Percentiles rank a stretch among this genome's conserved stretches.
Evolutionary conservation across 257 asterid genomes (phyloP).

Genomic region (Linaria vulgaris): DNA sequence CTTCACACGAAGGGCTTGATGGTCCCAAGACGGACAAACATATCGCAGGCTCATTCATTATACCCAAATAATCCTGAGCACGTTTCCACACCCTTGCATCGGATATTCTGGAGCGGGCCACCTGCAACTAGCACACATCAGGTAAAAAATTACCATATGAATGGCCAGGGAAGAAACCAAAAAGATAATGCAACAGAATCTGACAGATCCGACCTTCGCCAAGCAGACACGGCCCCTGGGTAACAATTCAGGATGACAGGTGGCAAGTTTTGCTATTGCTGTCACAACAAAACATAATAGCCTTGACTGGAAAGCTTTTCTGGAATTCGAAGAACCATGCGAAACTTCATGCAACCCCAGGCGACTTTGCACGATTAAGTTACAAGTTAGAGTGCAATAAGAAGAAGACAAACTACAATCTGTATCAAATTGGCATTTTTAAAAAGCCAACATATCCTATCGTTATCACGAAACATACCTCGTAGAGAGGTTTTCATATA

Average conservation of each 20-base stretch:
- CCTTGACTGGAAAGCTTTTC: conserved; percentile 86
- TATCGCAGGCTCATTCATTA: conserved; percentile 89
- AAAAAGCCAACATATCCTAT: conserved; percentile 13
- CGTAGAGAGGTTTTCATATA: conserved; percentile 82
- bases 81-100: conserved; percentile 84
- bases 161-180: conserved; percentile 10
- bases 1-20: conserved; percentile 50
- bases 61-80: conserved; percentile 77
- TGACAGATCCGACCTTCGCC: conserved; percentile 60
- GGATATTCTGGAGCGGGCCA: conserved; percentile 79
- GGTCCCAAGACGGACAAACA: conserved; percentile 85
- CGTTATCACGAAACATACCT: conserved; percentile 67
- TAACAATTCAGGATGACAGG: conserved; percentile 71
- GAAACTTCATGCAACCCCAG: conserved; percentile 67
- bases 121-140: conserved; percentile 40
- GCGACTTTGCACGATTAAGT: conserved; percentile 53
- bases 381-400: background rate
- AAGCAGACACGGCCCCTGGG: conserved; percentile 93
- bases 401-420: conserved; percentile 25
- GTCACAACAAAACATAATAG: conserved; percentile 90
- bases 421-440: conserved; percentile 13
- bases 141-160: background rate
- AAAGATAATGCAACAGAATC: background rate
- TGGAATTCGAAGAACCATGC: conserved; percentile 56
- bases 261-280: conserved; percentile 89